Evolutionary conservation across 495 filamentous ascomycete species (phyloP).

Genomic region (Penicillium crystallinum): DNA sequence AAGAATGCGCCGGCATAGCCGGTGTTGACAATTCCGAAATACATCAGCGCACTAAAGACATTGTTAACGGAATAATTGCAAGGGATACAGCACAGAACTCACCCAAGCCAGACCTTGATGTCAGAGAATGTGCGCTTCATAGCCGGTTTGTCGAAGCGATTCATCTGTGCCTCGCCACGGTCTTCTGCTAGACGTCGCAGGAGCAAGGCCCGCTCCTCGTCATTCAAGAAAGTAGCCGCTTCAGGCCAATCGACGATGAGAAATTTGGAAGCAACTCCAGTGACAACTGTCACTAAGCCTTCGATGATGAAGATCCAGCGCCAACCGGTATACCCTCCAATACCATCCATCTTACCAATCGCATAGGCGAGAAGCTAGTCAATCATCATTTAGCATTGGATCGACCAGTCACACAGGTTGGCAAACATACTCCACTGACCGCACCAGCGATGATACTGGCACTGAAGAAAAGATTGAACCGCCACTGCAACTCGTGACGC

Average conservation of each 20-base stretch:
- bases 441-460: constrained; percentile 54
- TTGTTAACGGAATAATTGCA: background rate
- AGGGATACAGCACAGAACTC: background rate
- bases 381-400: background rate
- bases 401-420: background rate
- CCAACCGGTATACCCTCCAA: constrained; percentile 44
- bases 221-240: constrained; percentile 42
- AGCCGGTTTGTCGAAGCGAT: constrained; percentile 41
- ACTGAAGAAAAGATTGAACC: constrained; percentile 55
- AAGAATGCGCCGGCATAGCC: constrained; percentile 50
- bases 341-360: constrained; percentile 51
- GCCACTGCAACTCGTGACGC: constrained; percentile 54
- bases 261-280: constrained; percentile 45
- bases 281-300: constrained; percentile 45
- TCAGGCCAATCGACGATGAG: constrained; percentile 56
- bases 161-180: constrained; percentile 41
- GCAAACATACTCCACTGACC: constrained; percentile 48
- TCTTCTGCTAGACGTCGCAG: constrained; percentile 40
- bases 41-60: constrained; percentile 36
- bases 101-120: constrained; percentile 54
- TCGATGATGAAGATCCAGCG: constrained; percentile 70
- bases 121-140: constrained; percentile 45
- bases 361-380: constrained; percentile 53
- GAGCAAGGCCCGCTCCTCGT: constrained; percentile 41
- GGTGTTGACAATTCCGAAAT: constrained; percentile 47